Percentiles rank a stretch among this genome's conserved stretches.
Conservation (phyloP, 495 filamentous ascomycete species). For the Annulohypoxylon maeteangense region DNA sequence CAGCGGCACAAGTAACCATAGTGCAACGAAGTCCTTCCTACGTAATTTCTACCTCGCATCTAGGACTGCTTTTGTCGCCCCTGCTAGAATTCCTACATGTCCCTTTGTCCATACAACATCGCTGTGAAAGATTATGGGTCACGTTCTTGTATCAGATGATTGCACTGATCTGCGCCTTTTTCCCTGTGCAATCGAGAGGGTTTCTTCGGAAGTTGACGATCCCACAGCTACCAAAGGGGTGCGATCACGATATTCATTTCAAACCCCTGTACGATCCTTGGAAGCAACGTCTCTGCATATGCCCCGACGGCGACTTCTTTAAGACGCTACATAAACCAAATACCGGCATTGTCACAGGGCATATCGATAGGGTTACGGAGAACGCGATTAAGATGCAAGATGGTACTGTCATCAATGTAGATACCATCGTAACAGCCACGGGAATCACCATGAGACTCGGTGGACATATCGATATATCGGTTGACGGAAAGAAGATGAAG, state of each 20-base stretch:
- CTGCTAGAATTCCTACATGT: not conserved
- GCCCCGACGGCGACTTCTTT: slow-evolving; percentile 80
- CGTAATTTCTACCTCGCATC: slow-evolving; percentile 58
- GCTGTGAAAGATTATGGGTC: slow-evolving; percentile 5
- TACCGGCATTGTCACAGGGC: slow-evolving; percentile 72
- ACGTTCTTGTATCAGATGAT: slow-evolving; percentile 29
- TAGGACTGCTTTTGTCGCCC: slow-evolving; percentile 25
- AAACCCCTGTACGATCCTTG: slow-evolving; percentile 76
- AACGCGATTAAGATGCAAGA: slow-evolving; percentile 67
- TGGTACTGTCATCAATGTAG: slow-evolving; percentile 67
- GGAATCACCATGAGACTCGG: slow-evolving; percentile 70
- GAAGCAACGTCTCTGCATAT: slow-evolving; percentile 78
- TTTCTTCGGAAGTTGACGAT: slow-evolving; percentile 57
- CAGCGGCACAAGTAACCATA: slow-evolving; percentile 64
- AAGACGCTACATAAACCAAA: slow-evolving; percentile 65
- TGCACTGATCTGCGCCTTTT: slow-evolving; percentile 65
- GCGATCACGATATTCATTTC: slow-evolving; percentile 74
- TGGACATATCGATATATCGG: slow-evolving; percentile 58
- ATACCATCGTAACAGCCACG: slow-evolving; percentile 81
- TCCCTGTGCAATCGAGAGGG: slow-evolving; percentile 61
- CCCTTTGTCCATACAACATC: slow-evolving; percentile 3
- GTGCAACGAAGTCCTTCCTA: slow-evolving; percentile 69
- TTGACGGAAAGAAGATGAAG: slow-evolving; percentile 66
- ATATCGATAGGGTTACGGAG: slow-evolving; percentile 70
- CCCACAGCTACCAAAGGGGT: slow-evolving; percentile 62